These are phyloP conservation scores for Cyberlindnera petersonii DNA, from an alignment of 805 yeast species.

Conservation along the genomic window DNA sequence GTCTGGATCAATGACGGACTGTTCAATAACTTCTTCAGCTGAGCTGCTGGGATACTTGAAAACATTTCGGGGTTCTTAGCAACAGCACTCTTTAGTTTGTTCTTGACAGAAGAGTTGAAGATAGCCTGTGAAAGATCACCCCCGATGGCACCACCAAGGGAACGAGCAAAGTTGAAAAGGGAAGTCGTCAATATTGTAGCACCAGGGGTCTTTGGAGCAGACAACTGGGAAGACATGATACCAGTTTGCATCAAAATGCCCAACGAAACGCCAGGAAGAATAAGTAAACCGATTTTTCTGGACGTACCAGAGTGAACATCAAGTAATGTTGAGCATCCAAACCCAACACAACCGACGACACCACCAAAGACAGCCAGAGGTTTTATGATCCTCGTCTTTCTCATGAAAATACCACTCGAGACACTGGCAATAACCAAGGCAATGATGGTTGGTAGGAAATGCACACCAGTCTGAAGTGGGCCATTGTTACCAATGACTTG, in stretches of 20 bases:
- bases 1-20: constrained; percentile 4
- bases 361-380: constrained; percentile 33
- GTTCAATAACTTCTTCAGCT: constrained; percentile 1
- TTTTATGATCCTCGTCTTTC: constrained; percentile 33
- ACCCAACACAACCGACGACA: constrained; percentile 31
- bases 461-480: constrained; percentile 22
- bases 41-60: background rate
- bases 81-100: constrained; percentile 11
- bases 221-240: constrained; percentile 30
- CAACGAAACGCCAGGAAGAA: constrained; percentile 35
- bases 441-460: constrained; percentile 21
- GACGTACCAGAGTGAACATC: constrained; percentile 28
- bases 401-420: constrained; percentile 29
- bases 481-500: constrained; percentile 40
- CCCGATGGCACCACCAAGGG: constrained; percentile 41
- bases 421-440: constrained; percentile 16
- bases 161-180: constrained; percentile 38
- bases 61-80: constrained; percentile 4
- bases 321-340: constrained; percentile 32
- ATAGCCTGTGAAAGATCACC: constrained; percentile 36
- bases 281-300: constrained; percentile 34
- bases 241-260: constrained; percentile 35
- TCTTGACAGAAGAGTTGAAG: constrained; percentile 30
- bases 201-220: constrained; percentile 48
- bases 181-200: constrained; percentile 43